Evolutionary conservation across 2,329 filamentous ascomycete species (phyloP), one percentile per base, ranked within the genome.

Genomic region (Fusarium protoensiforme): DNA sequence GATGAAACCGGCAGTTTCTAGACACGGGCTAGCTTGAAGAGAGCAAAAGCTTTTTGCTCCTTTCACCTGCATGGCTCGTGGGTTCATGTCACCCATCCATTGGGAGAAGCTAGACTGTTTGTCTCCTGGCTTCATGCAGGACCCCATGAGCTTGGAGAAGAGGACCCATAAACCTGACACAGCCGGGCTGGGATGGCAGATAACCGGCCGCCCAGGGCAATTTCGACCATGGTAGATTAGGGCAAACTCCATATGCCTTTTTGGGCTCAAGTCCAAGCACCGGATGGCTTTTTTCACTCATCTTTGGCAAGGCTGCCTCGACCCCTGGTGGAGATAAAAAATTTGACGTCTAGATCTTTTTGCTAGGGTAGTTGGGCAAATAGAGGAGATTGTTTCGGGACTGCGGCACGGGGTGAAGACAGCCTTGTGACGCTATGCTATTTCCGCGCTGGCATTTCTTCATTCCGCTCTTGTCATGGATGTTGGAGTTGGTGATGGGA

Each of bases 131-230:
- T 6, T 38, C 14, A 39, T 56, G 33, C n/a, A 64, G 39, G 20
- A 4, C 31, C 33, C 33, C n/a, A 35, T 38, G 27, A 11, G 20
- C 43, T 18, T 48, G 24, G 36, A 41, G 56, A 41, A 20, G 24
- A 29, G 11, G 64, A 57, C 31, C 65, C 65, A 69, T 60, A 33
- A 38, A 69, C 59, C 43, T 71, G 69, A 71, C n/a, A 71, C 69
- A 62, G 11, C 36, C 48, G 60, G 46, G 27, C 54, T 27, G 38
- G 18, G 39, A 39, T 33, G 46, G 46, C 46, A 62, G 35, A 39
- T 58, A 38, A 58, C 36, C 33, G 22, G 53, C 41, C 9, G 41
- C n/a, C 13, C 56, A 38, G n/a, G 54, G 36, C 27, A 41, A 38
- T 63, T 33, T 56, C 43, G 16, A 56, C 9, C 10, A 24, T 33